A percentile compares a stretch with the other conserved stretches of the same genome.
phyloP scores from a whole-genome alignment of 139 green algal species.

The Chlorella sorokiniana region DNA sequence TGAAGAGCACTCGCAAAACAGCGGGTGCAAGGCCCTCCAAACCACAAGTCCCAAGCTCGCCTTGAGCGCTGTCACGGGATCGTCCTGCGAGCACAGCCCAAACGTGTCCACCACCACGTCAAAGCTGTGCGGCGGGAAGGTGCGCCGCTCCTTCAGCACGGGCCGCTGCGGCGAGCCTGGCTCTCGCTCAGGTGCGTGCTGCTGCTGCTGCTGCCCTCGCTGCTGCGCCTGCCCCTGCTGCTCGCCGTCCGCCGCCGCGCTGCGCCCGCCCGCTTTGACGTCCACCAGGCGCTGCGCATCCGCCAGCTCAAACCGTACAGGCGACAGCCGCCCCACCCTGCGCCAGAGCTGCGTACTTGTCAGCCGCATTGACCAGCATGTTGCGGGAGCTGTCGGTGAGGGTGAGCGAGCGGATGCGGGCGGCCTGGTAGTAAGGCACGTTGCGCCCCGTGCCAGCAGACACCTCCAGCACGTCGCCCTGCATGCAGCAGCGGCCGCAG shows the following conservation, averaged over 20 bases:
- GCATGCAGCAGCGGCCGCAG: neutral
- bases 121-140: conserved; percentile 59
- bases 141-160: conserved; percentile 13
- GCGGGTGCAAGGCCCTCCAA: neutral
- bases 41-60: neutral
- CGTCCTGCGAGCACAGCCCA: conserved; percentile 67
- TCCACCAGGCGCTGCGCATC: conserved; percentile 37
- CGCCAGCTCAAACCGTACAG: conserved; percentile 30
- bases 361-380: conserved; percentile 64
- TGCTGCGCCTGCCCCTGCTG: neutral
- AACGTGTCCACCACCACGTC: conserved; percentile 84
- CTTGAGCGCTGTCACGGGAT: conserved; percentile 60
- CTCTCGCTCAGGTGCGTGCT: neutral
- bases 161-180: neutral
- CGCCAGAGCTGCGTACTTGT: conserved; percentile 37
- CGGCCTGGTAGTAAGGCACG: conserved; percentile 65
- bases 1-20: neutral
- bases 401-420: conserved; percentile 35
- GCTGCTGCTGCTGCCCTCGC: neutral
- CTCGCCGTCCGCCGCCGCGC: neutral
- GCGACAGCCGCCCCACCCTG: neutral
- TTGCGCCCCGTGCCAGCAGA: conserved; percentile 79
- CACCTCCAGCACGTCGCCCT: conserved; percentile 77
- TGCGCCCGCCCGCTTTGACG: neutral
- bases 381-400: conserved; percentile 61